Conservation (phyloP, 768 basidiomycete species). For the Filobasidium floriforme region DNA sequence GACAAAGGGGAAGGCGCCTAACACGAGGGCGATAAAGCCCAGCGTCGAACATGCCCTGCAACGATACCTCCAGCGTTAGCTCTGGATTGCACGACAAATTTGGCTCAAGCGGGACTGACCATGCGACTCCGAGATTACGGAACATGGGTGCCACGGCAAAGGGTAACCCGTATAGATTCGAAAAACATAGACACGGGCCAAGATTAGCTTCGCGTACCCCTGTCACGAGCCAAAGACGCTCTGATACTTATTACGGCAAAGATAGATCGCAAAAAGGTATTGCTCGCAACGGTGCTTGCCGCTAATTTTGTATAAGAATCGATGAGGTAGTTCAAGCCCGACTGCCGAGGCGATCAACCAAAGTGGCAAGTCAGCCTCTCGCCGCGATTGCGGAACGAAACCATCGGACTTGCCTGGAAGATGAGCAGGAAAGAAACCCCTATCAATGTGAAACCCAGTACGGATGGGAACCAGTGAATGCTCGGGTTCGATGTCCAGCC, state of each 20-base stretch:
- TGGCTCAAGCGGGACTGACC: background rate
- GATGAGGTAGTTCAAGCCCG: conserved; percentile 38
- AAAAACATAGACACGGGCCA: background rate
- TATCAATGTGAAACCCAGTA: conserved; percentile 39
- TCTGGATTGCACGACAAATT: background rate
- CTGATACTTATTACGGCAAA: conserved; percentile 30
- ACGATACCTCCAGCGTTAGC: background rate
- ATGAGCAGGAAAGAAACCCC: conserved; percentile 44
- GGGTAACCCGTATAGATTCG: conserved; percentile 11
- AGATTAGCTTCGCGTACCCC: background rate
- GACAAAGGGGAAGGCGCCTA: conserved; percentile 18
- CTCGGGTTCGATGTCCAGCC: conserved; percentile 35
- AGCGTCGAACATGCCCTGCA: conserved; percentile 19
- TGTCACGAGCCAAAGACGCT: background rate
- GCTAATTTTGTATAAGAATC: conserved; percentile 39
- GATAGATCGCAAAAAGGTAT: conserved; percentile 41
- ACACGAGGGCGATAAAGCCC: conserved; percentile 11
- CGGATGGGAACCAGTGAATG: conserved; percentile 34
- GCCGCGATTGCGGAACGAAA: background rate
- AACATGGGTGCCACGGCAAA: conserved; percentile 19
- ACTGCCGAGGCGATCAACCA: background rate
- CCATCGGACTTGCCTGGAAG: conserved; percentile 34
- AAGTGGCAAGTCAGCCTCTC: background rate
- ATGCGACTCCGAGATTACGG: conserved; percentile 16
- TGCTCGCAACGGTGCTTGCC: conserved; percentile 34